Evolutionary conservation across 345 rosid genomes (phyloP).

Genomic region (Eucalyptus fibrosa): DNA sequence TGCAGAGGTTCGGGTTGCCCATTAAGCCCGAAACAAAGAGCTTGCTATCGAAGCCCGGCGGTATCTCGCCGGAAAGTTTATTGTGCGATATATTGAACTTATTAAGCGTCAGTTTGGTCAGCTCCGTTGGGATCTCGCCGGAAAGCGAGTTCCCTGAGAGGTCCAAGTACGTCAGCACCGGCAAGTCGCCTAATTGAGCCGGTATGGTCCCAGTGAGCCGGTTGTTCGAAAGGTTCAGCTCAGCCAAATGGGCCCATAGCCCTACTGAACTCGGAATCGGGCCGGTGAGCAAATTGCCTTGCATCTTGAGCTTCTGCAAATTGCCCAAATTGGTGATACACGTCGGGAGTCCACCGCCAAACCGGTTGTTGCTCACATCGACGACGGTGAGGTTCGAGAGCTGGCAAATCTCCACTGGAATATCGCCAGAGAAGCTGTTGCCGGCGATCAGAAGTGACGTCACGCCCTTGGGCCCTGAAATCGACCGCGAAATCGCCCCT

Average conservation of each 20-base stretch:
- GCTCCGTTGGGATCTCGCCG: slow-evolving; percentile 43
- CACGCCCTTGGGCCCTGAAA: slow-evolving; percentile 11
- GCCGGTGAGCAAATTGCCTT: slow-evolving; percentile 39
- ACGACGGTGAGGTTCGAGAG: slow-evolving; percentile 7
- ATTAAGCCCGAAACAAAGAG: slow-evolving; percentile 19
- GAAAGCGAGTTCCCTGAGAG: slow-evolving; percentile 40
- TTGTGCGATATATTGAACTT: slow-evolving; percentile 54
- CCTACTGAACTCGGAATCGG: slow-evolving; percentile 33
- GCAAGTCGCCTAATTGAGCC: slow-evolving; percentile 28
- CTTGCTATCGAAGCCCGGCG: slow-evolving; percentile 20
- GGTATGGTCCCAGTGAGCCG: slow-evolving; percentile 48
- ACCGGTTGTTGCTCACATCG: slow-evolving; percentile 33
- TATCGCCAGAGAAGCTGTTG: slow-evolving; percentile 42
- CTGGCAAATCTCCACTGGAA: slow-evolving; percentile 34
- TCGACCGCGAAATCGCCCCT: slow-evolving; percentile 39
- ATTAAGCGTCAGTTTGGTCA: slow-evolving; percentile 35
- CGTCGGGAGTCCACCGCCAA: slow-evolving; percentile 28
- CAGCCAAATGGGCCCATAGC: slow-evolving; percentile 26
- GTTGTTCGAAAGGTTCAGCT: slow-evolving; percentile 44
- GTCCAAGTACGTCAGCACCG: slow-evolving; percentile 42
- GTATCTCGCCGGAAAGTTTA: slow-evolving; percentile 34
- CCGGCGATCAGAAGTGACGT: slow-evolving; percentile 17
- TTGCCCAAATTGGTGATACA: slow-evolving; percentile 31
- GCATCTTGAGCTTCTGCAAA: slow-evolving; percentile 41
- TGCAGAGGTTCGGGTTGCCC: slow-evolving; percentile 64